Evolutionary conservation across 208 protist species (phyloP).

Genomic region (Trichomonas vaginalis): DNA sequence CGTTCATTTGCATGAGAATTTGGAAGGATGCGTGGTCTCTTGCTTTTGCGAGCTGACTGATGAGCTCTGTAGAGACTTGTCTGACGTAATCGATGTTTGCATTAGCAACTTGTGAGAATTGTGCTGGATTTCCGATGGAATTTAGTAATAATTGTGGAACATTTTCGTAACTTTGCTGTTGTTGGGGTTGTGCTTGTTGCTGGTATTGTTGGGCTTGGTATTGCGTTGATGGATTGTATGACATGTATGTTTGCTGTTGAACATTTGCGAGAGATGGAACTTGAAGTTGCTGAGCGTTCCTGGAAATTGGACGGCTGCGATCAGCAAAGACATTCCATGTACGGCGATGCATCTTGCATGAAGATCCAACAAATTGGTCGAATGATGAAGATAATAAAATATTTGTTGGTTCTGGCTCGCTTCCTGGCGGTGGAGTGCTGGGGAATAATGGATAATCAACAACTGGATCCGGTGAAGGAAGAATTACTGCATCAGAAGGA

Average conservation of each 20-base stretch:
- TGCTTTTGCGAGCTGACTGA: neutral
- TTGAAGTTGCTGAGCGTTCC: neutral
- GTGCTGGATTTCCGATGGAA: neutral
- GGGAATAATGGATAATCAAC: neutral
- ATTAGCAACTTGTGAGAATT: neutral
- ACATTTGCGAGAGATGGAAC: neutral
- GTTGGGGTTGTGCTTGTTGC: neutral
- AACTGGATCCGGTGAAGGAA: neutral
- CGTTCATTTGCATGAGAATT: neutral
- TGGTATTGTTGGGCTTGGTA: no score
- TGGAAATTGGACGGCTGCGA: neutral
- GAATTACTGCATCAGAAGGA: neutral
- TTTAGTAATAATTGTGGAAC: neutral
- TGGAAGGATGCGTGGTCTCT: neutral
- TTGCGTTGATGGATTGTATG: neutral
- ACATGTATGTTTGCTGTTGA: neutral
- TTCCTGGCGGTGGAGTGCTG: neutral
- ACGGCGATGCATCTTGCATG: neutral
- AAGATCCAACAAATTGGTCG: neutral
- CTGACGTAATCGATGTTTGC: neutral
- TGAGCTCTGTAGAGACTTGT: neutral
- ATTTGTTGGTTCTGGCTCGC: neutral
- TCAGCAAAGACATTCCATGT: neutral
- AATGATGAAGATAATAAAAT: neutral
- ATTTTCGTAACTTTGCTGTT: neutral